Base-by-base conservation (phyloP, 2,329 filamentous ascomycete species). In the Hypoxylon sp. region DNA sequence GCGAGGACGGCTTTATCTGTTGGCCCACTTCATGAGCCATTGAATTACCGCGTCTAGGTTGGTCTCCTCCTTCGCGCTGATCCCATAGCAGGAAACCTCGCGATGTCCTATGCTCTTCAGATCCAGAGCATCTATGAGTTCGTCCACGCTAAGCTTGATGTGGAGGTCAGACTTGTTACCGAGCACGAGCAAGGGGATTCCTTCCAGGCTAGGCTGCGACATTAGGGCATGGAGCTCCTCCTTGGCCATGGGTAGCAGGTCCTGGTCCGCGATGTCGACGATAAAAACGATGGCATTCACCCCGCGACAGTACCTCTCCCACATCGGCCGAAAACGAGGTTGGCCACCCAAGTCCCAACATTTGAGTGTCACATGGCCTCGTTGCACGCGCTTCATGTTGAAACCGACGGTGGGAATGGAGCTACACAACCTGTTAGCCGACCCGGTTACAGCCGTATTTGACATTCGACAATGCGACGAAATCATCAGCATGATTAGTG, bases 261-360 rank as follows among this genome's bases (percentile, higher is more conserved):
- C 83, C 59, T 82, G 80, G 73, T 99, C 94, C 63, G 93, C 91
- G 60, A 95, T 95, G 72, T 99, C 94, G 68, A 97, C 92, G 71
- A 99, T 96, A 75, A 97, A 99, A 61, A 99, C 90, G 64, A 99
- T 97, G 63, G 93, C 93, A 75, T 96, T 96, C 63, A 97, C 94
- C 42, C 91, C 94, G 59, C 92, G 90, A 75, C 94, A 97, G 73
- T 99, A 99, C 68, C 94, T 83, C 79, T 99, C 94, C 94, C 94
- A 99, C 94, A 99, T 99, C 63, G 90, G 90, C 68, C 94, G 89
- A 77, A 97, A 99, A 61, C 93, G 85, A 64, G 94, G 93, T 75
- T 99, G 94, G 44, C 94, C 94, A 64, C 94, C 94, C 60, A 99
- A 85, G 77, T 99, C 94, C 94, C 94, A 99, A 75, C 94, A 99